phyloP scores from a whole-genome alignment of 768 basidiomycete species.

The Multifurca ochricompacta region DNA sequence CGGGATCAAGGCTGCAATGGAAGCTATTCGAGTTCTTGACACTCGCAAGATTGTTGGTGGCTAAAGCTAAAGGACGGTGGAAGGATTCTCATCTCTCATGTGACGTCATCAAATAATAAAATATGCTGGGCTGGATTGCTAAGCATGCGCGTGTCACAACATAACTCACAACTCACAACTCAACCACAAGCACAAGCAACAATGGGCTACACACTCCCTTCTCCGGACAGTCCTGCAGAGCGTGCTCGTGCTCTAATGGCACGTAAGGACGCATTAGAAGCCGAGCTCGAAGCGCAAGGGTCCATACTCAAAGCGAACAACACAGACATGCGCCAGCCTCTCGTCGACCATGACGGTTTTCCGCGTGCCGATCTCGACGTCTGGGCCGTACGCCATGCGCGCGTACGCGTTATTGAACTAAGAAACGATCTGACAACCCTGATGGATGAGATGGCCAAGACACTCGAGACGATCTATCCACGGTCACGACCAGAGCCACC shows the following conservation, averaged over 20 bases:
- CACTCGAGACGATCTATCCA: conserved; percentile 64
- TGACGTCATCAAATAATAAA: conserved; percentile 37
- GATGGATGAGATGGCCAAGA: conserved; percentile 58
- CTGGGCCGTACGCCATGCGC: conserved; percentile 66
- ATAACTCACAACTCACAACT: too few species aligned
- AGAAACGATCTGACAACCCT: conserved; percentile 67
- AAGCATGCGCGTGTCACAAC: too few species aligned
- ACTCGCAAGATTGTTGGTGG: conserved; percentile 44
- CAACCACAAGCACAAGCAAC: neutral
- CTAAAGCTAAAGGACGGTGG: too few species aligned
- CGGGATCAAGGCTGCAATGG: conserved; percentile 64
- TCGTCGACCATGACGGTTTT: conserved; percentile 84
- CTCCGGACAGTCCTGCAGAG: conserved; percentile 34
- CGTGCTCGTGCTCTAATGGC: conserved; percentile 57
- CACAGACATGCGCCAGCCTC: conserved; percentile 58
- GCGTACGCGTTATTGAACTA: conserved; percentile 71
- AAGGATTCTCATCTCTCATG: too few species aligned
- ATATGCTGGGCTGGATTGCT: too few species aligned
- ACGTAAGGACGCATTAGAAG: conserved; percentile 65
- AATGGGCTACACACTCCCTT: conserved; percentile 21
- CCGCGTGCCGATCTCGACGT: conserved; percentile 84
- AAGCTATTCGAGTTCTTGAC: conserved; percentile 49
- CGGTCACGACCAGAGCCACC: conserved; percentile 27
- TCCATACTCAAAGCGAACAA: conserved; percentile 56
- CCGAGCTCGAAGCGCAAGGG: conserved; percentile 55